phyloP scores from a whole-genome alignment of 768 basidiomycete genomes.

The Auricularia sp. region DNA sequence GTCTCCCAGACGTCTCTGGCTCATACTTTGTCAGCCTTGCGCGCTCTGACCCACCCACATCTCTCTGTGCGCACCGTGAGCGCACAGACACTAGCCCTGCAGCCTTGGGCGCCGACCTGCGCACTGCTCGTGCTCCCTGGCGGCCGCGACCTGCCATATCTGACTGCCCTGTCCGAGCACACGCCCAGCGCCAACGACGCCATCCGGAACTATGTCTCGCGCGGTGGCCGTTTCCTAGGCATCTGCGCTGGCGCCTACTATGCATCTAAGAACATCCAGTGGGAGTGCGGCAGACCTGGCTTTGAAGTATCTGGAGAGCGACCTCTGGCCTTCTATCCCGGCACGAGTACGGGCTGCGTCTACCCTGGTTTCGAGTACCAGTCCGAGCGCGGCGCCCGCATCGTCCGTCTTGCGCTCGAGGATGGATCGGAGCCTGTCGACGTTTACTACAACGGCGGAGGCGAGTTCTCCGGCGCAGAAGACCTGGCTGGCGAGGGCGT shows the following conservation, averaged over 20 bases:
- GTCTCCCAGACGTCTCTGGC: slow-evolving; percentile 36
- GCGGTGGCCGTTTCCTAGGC: slow-evolving; percentile 63
- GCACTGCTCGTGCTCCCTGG: slow-evolving; percentile 74
- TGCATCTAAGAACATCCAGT: slow-evolving; percentile 29
- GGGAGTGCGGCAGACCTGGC: slow-evolving; percentile 26
- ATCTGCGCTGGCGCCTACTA: slow-evolving; percentile 54
- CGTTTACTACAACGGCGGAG: slow-evolving; percentile 39
- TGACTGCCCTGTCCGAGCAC: slow-evolving; percentile 23
- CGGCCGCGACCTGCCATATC: slow-evolving; percentile 35
- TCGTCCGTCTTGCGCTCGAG: slow-evolving; percentile 20
- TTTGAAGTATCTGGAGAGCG: slow-evolving; percentile 29
- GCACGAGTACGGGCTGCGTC: slow-evolving; percentile 29
- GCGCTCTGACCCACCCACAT: slow-evolving; percentile 51
- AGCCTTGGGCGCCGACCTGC: slow-evolving; percentile 72
- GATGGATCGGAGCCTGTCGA: slow-evolving; percentile 14
- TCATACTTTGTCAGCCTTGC: slow-evolving; percentile 38
- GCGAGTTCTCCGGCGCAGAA: slow-evolving; percentile 25
- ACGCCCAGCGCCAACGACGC: slow-evolving; percentile 24
- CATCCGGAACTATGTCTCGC: slow-evolving; percentile 50
- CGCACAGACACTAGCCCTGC: slow-evolving; percentile 42
- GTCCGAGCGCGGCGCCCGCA: slow-evolving; percentile 31
- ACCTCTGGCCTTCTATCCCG: slow-evolving; percentile 35
- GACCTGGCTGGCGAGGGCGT: slow-evolving; percentile 11
- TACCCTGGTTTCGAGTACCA: slow-evolving; percentile 34
- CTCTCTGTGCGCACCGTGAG: slow-evolving; percentile 71